Conservation (phyloP, 192 early-diverging fungal species). For the Rhizoclosmatium sp. region DNA sequence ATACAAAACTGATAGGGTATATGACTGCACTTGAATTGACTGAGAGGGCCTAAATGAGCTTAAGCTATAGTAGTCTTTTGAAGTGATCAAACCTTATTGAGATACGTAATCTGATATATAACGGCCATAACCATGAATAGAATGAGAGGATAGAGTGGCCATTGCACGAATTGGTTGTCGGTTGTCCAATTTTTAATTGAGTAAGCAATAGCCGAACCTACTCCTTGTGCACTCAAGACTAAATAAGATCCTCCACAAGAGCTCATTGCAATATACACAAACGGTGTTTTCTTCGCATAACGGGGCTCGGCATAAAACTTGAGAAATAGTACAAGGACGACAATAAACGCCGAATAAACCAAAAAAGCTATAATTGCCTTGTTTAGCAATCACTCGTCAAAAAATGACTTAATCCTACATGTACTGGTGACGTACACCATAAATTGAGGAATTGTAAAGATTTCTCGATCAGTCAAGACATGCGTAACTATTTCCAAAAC, state of each 20-base stretch:
- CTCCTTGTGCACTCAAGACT: conserved; percentile 59
- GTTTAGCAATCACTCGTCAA: background rate
- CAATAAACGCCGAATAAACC: conserved; percentile 56
- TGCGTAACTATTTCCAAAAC: conserved; percentile 62
- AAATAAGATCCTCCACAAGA: conserved; percentile 35
- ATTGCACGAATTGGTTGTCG: conserved; percentile 67
- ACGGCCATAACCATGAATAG: conserved; percentile 57
- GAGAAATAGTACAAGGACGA: conserved; percentile 45
- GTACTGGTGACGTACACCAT: conserved; percentile 59
- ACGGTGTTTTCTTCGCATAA: conserved; percentile 61
- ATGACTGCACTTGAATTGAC: conserved; percentile 40
- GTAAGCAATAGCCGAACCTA: conserved; percentile 62
- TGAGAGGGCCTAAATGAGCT: conserved; percentile 31
- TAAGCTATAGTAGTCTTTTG: conserved; percentile 73
- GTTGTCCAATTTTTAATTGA: conserved; percentile 41
- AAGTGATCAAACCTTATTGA: conserved; percentile 68
- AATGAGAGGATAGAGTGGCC: conserved; percentile 49
- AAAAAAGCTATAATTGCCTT: conserved; percentile 49
- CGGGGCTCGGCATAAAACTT: conserved; percentile 60
- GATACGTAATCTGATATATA: conserved; percentile 65
- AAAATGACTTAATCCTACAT: conserved; percentile 41
- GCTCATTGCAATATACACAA: too few relatives aligned
- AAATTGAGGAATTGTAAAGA: conserved; percentile 51
- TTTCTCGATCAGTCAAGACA: conserved; percentile 48
- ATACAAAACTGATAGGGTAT: conserved; percentile 51